Base-by-base conservation (phyloP, 2,329 filamentous ascomycete genomes). In the Sarocladium oryzae region DNA sequence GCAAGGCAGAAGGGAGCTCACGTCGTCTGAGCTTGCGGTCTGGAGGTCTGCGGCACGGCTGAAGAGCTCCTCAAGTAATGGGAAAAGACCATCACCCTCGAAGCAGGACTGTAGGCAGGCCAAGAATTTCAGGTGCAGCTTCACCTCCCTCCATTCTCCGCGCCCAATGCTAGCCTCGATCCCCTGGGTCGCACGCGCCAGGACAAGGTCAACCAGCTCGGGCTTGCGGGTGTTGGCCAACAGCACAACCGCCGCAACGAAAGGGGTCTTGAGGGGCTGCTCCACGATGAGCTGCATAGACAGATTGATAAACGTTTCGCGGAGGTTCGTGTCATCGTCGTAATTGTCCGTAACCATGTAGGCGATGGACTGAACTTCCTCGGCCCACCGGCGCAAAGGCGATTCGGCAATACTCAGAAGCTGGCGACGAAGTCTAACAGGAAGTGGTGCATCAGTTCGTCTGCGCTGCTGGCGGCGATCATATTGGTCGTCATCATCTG, bases 221-320 rank as follows among this genome's bases (percentile, higher is more conserved):
- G 86, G 76, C 63, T 89, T 89, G 60, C 87, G 71, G 23, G 81
- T 79, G 70, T 97, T 96, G 57, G 85, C 79, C 52, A 89, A 79
- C 53, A 96, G 77, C 38, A 95, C 79, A 13, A 92, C 84, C 18
- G 88, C 89, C 9, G 91, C 90, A 33, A 95, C 79, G 65, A 96
- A 97, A 0, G 93, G 92, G n/a, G 90, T 95, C 75, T 97, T 97
- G 68, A 99, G 85, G 1, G 93, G 93, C 70, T 99, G 93, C 71
- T 99, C 93, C 32, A 89, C 66, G 38, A 87, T 78, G 57, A 97
- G 76, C 68, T 92, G 88, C 53, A 91, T 71, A 7, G 84, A 75
- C 26, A 95, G 77, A 52, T 85, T 81, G 57, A 88, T 74, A 66
- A 95, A 95, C 49, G 77, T 82, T 28, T 76, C 78, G 57, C 84